Base-by-base conservation (phyloP, 2,329 filamentous ascomycete species). In the Paradendryphiella salina region DNA sequence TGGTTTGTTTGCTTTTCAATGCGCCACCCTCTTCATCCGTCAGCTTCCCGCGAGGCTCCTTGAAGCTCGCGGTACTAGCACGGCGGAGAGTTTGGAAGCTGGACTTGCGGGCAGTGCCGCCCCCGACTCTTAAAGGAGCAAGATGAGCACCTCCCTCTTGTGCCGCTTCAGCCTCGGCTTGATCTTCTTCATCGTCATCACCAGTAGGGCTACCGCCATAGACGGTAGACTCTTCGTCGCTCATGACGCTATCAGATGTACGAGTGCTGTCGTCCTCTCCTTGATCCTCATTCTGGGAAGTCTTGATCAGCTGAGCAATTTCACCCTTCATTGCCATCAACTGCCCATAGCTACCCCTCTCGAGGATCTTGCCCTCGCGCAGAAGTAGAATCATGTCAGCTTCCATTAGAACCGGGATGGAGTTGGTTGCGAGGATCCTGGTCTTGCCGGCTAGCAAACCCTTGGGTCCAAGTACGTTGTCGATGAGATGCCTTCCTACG, bases 261-360 rank as follows among this genome's bases (percentile, higher is more conserved):
- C 75, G 75, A 31, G 69, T 74, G 44, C 73, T 74, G 15, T 75
- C 73, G 13, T 67, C 66, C 49, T 78, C 76, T 36, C 66, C 69
- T 42, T 76, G 72, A 28, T 79, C 77, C 36, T 81, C 78, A 46
- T 77, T 81, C 42, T 85, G 85, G 3, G 87, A 84, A 8, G 89
- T 88, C 69, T 85, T 90, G 69, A 97, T 85, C 28, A 99, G 80
- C 44, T 89, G 90, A 18, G 88, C 83, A 48, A 99, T 88, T 57
- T 94, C 85, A 32, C 93, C 93, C 76, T 94, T 96, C 86, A 95
- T 95, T 6, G 92, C 91, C 74, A 96, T 85, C 28, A 97, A 81
- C 70, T 96, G 89, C 61, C 87, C 85, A 72, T 94, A 97, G 1
- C 92, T 96, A 32, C 94, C 94, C 62, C 87, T 86, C 72, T 99